phyloP scores from a whole-genome alignment of 75 land plant species.

The Selaginella moellendorffii region DNA sequence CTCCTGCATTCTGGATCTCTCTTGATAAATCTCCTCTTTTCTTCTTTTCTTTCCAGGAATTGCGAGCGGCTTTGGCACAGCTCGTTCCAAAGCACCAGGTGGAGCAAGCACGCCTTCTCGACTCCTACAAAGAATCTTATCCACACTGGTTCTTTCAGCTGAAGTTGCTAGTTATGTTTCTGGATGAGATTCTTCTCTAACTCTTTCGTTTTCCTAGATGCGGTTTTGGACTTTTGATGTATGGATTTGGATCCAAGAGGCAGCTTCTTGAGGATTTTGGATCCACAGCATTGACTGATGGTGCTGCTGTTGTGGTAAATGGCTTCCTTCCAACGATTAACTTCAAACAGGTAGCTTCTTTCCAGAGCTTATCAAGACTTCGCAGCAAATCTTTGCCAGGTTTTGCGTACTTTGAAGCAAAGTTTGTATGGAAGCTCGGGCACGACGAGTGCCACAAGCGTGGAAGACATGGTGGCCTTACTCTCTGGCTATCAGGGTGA shows the following conservation, averaged over 20 bases:
- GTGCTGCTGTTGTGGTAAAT: slow-evolving; percentile 72
- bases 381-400: neutral
- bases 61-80: slow-evolving; percentile 40
- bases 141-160: slow-evolving; percentile 63
- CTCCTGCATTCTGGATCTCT: neutral
- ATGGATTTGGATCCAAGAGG: slow-evolving; percentile 99
- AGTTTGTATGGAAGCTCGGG: neutral
- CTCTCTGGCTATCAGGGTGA: slow-evolving; percentile 31
- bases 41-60: slow-evolving; percentile 28
- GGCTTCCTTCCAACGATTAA: slow-evolving; percentile 92
- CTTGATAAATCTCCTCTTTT: neutral
- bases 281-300: slow-evolving; percentile 51
- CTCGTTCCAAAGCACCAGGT: slow-evolving; percentile 51
- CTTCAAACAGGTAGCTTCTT: slow-evolving; percentile 52
- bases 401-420: neutral
- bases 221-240: slow-evolving; percentile 94
- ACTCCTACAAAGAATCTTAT: slow-evolving; percentile 39
- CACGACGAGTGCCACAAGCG: slow-evolving; percentile 23
- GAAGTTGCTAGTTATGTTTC: slow-evolving; percentile 28
- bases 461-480: slow-evolving; percentile 62
- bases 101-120: slow-evolving; percentile 40
- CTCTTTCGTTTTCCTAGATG: slow-evolving; percentile 32
- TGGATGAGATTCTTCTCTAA: neutral
- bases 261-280: slow-evolving; percentile 85
- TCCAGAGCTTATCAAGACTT: neutral